Conservation (phyloP, 441 rosid genomes). For the Flueggea neowawraea region DNA sequence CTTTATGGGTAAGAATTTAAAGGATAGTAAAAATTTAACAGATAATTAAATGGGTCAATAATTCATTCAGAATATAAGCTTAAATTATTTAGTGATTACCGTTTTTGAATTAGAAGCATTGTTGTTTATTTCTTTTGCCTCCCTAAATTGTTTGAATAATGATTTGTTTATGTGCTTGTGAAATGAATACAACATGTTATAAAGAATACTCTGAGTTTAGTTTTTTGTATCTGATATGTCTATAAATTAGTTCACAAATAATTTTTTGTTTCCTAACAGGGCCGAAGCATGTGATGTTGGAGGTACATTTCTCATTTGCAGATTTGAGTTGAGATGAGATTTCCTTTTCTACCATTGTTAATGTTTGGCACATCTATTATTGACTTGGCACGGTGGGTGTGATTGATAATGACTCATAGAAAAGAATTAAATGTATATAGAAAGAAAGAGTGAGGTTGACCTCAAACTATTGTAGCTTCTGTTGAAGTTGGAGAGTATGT, state of each 20-base stretch:
- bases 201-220: no score
- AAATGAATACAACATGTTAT: slow-evolving; percentile 1
- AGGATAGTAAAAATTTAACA: no score
- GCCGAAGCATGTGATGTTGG: slow-evolving; percentile 94
- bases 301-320: slow-evolving; percentile 43
- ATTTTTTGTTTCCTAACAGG: slow-evolving; percentile 46
- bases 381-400: slow-evolving; percentile 89
- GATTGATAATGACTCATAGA: slow-evolving; percentile 15
- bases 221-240: background rate
- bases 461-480: no score
- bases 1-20: no score
- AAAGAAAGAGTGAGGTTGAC: no score
- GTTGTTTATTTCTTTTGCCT: no score
- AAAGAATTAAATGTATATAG: background rate
- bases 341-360: slow-evolving; percentile 6
- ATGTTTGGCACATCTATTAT: slow-evolving; percentile 12
- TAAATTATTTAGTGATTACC: slow-evolving; percentile 4
- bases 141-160: background rate
- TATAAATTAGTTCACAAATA: slow-evolving; percentile 9
- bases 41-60: slow-evolving; percentile 87
- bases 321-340: slow-evolving; percentile 4
- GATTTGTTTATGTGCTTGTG: background rate
- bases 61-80: slow-evolving; percentile 96
- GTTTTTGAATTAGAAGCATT: background rate
- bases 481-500: no score